A percentile compares a stretch with the other conserved stretches of the same genome.
Conservation (phyloP, 306 rosid genomes). For the Senna tora region DNA sequence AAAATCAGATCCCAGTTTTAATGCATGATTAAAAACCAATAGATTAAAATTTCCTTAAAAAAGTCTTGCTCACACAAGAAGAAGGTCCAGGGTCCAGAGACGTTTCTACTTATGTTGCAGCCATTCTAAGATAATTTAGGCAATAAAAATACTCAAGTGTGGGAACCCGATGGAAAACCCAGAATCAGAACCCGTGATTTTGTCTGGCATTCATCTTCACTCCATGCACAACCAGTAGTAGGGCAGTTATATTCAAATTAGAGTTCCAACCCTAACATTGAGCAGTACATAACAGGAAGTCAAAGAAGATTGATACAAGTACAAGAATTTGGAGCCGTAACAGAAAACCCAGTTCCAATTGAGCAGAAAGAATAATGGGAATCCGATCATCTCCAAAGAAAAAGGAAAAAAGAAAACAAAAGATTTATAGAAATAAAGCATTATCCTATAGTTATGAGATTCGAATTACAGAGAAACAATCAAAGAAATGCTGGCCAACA, state of each 20-base stretch:
- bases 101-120: not conserved
- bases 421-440: slow-evolving; percentile 20
- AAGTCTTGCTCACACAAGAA: not conserved
- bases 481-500: not conserved
- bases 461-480: slow-evolving; percentile 4
- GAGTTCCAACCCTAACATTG: slow-evolving; percentile 25
- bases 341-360: slow-evolving; percentile 39
- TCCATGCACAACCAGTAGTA: slow-evolving; percentile 21
- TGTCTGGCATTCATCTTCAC: slow-evolving; percentile 30
- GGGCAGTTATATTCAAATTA: not conserved
- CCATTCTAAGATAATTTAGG: slow-evolving; percentile 3
- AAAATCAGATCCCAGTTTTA: slow-evolving; percentile 26
- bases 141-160: slow-evolving; percentile 23
- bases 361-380: slow-evolving; percentile 32
- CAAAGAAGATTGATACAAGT: not conserved
- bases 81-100: not conserved
- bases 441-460: slow-evolving; percentile 3
- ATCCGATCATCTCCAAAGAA: slow-evolving; percentile 16
- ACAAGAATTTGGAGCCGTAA: slow-evolving; percentile 17
- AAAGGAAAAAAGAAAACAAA: not conserved
- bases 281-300: slow-evolving; percentile 11
- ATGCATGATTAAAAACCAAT: slow-evolving; percentile 36
- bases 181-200: not conserved
- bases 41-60: slow-evolving; percentile 20
- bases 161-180: slow-evolving; percentile 23